A percentile compares a stretch with the other conserved stretches of the same genome.
phyloP scores from a whole-genome alignment of 306 rosid species.

The Lathyrus aphaca region DNA sequence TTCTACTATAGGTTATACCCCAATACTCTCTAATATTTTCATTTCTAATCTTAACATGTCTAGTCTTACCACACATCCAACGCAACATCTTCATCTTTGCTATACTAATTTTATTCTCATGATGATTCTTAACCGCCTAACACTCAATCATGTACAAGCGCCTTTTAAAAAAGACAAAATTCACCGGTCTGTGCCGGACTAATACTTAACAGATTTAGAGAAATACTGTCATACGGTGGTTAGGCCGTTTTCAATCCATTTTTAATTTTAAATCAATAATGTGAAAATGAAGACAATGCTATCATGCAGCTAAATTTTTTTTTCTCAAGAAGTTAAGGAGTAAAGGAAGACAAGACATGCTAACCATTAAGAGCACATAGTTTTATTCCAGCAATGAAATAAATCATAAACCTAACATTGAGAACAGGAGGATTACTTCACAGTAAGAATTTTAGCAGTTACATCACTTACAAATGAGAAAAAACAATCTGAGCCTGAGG shows the following conservation, averaged over 20 bases:
- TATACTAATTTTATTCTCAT: too few relatives aligned
- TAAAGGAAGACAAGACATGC: conserved; percentile 10
- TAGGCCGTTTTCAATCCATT: conserved; percentile 2
- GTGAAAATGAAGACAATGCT: conserved; percentile 2
- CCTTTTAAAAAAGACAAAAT: not conserved
- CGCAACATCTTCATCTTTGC: too few relatives aligned
- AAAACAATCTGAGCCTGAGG: not conserved
- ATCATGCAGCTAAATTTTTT: conserved; percentile 4
- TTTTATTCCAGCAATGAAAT: conserved; percentile 9
- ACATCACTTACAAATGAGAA: not conserved
- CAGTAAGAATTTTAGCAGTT: not conserved
- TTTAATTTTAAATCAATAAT: conserved; percentile 16
- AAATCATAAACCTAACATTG: conserved; percentile 22
- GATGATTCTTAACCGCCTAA: too few relatives aligned
- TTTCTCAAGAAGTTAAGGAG: not conserved
- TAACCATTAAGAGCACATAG: conserved; percentile 7
- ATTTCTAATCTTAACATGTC: too few relatives aligned
- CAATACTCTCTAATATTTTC: too few relatives aligned
- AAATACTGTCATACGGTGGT: conserved; percentile 6
- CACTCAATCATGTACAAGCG: not conserved
- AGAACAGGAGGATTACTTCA: conserved; percentile 3
- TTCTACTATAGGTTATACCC: too few relatives aligned
- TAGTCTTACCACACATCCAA: too few relatives aligned
- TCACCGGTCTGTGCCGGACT: not conserved
- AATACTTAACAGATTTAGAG: conserved; percentile 10